A percentile compares a stretch with the other conserved stretches of the same genome.
Evolutionary conservation across 148 eudicot species (phyloP).

Genomic region (Rhododendron simsii): DNA sequence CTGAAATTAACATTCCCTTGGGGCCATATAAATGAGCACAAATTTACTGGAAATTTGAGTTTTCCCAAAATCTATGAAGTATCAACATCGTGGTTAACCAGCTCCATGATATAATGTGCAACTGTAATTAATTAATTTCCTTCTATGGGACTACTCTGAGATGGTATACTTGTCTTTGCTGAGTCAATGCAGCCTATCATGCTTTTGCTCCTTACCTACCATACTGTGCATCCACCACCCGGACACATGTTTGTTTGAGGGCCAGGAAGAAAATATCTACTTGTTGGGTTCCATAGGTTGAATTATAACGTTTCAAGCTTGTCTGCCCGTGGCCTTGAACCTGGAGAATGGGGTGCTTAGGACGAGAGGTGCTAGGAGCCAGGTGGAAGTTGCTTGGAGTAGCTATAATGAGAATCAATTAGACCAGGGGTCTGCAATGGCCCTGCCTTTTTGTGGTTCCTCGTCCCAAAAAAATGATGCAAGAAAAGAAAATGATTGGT

Average conservation of each 20-base stretch:
- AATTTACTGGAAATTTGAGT: background rate
- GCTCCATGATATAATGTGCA: background rate
- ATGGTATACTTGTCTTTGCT: background rate
- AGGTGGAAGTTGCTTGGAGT: background rate
- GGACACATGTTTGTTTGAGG: background rate
- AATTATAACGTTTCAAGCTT: background rate
- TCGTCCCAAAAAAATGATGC: background rate
- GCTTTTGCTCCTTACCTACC: background rate
- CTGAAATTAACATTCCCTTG: background rate
- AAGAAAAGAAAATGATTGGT: background rate
- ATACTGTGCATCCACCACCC: background rate
- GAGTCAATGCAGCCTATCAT: background rate
- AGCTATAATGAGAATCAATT: background rate
- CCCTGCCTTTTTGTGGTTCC: background rate
- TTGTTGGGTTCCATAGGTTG: background rate
- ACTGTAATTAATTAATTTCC: background rate
- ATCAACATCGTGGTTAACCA: background rate
- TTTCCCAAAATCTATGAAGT: background rate
- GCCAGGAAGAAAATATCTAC: background rate
- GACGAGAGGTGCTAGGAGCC: background rate
- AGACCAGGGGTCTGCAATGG: background rate
- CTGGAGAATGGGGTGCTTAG: background rate
- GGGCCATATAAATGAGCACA: background rate
- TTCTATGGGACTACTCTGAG: background rate
- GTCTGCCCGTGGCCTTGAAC: background rate